Evolutionary conservation across 2,329 filamentous ascomycete species (phyloP).

Genomic region (Talaromyces sp.): DNA sequence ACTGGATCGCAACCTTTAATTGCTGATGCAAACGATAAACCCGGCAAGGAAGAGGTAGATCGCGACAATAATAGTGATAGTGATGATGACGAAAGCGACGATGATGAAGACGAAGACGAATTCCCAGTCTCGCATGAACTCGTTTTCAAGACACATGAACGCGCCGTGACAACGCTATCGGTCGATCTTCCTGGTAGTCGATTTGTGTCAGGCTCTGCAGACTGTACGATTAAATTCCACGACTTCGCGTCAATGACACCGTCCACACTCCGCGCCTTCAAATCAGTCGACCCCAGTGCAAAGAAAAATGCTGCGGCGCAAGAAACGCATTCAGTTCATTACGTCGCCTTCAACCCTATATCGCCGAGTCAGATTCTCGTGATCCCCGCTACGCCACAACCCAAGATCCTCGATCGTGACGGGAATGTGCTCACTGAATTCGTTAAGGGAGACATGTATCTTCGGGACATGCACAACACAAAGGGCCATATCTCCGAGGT

Average conservation of each 20-base stretch:
- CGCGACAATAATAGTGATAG: slow-evolving; percentile 39
- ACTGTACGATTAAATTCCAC: slow-evolving; percentile 88
- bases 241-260: slow-evolving; percentile 96
- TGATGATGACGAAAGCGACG: slow-evolving; percentile 57
- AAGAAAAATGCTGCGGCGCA: slow-evolving; percentile 66
- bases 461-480: slow-evolving; percentile 95
- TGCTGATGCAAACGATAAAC: slow-evolving; percentile 24
- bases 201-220: slow-evolving; percentile 83
- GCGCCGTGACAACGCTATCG: slow-evolving; percentile 77
- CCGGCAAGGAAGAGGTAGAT: slow-evolving; percentile 22
- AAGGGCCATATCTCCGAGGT: slow-evolving; percentile 95
- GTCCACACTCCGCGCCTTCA: slow-evolving; percentile 89
- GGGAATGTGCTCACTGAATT: slow-evolving; percentile 84
- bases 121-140: slow-evolving; percentile 92
- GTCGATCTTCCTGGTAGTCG: slow-evolving; percentile 81
- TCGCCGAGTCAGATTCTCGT: slow-evolving; percentile 79
- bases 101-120: slow-evolving; percentile 73
- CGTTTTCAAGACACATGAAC: slow-evolving; percentile 85
- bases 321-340: slow-evolving; percentile 85
- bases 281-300: slow-evolving; percentile 80
- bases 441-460: slow-evolving; percentile 96
- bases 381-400: slow-evolving; percentile 82
- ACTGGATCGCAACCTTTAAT: not conserved
- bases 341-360: slow-evolving; percentile 79
- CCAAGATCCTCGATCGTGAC: slow-evolving; percentile 83